Percentiles rank a stretch among this genome's conserved stretches.
Conservation (phyloP, 2,329 filamentous ascomycete genomes). For the Stagonosporopsis cucurbitacearum region DNA sequence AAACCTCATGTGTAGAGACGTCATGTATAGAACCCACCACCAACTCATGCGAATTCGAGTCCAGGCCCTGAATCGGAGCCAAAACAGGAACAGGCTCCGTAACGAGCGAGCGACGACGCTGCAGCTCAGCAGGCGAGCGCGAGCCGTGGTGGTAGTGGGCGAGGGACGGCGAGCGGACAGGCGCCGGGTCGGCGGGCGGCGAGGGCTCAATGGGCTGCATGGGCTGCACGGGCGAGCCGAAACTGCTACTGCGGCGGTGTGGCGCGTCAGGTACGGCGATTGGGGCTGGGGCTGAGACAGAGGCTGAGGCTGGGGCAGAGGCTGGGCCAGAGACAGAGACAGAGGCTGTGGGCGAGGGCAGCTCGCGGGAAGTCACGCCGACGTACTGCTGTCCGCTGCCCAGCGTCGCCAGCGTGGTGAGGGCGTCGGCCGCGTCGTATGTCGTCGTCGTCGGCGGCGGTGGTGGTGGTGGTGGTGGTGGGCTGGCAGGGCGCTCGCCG, state of each 20-base stretch:
- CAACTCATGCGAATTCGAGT: too few species aligned
- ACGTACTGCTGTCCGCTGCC: constrained; percentile 44
- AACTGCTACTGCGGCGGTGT: constrained; percentile 45
- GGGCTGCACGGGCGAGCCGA: constrained; percentile 40
- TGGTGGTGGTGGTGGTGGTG: constrained; percentile 3
- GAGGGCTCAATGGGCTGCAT: constrained; percentile 50
- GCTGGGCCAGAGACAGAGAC: constrained; percentile 18
- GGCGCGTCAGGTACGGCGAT: constrained; percentile 21
- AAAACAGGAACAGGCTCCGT: constrained; percentile 44
- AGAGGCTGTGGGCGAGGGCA: constrained; percentile 40
- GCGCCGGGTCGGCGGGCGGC: constrained; percentile 44
- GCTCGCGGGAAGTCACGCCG: constrained; percentile 33
- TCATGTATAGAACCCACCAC: too few species aligned
- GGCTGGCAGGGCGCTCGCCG: constrained; percentile 21
- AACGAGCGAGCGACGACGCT: constrained; percentile 47
- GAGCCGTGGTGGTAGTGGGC: constrained; percentile 57
- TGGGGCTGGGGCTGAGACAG: constrained; percentile 41
- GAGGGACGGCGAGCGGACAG: constrained; percentile 53
- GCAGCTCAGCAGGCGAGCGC: constrained; percentile 53
- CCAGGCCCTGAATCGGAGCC: constrained; percentile 48
- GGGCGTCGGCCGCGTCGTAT: constrained; percentile 51
- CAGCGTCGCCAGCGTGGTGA: constrained; percentile 45
- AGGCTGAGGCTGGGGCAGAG: constrained; percentile 36
- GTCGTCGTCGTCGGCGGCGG: constrained; percentile 28
- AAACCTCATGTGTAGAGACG: too few species aligned